Conservation (phyloP, 1,284 basidiomycete species). For the Gymnopus androsaceus region DNA sequence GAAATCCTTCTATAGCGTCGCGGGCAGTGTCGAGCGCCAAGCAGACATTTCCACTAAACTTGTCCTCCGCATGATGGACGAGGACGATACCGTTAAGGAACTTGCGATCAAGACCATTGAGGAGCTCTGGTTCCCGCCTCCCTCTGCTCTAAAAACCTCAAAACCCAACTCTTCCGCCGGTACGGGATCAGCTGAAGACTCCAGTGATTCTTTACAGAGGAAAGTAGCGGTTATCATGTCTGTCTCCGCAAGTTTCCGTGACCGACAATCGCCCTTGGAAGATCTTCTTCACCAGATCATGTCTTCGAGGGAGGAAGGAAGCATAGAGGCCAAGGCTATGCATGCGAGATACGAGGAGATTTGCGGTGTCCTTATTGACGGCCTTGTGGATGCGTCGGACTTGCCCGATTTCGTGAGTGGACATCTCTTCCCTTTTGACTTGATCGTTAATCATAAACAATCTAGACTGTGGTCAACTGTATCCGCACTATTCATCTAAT, state of each 20-base stretch:
- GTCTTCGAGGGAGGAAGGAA: constrained; percentile 55
- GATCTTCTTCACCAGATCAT: constrained; percentile 83
- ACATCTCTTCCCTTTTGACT: background rate
- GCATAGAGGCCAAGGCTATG: constrained; percentile 47
- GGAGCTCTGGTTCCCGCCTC: constrained; percentile 81
- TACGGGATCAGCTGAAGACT: constrained; percentile 33
- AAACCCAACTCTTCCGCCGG: constrained; percentile 25
- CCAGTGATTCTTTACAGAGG: constrained; percentile 53
- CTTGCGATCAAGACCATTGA: constrained; percentile 86
- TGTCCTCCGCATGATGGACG: constrained; percentile 85
- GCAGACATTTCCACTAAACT: constrained; percentile 84
- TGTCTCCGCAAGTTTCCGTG: constrained; percentile 79
- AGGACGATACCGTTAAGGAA: constrained; percentile 92
- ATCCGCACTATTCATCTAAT: constrained; percentile 85
- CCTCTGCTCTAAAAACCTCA: constrained; percentile 35
- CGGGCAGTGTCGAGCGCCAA: constrained; percentile 59
- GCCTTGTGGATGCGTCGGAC: constrained; percentile 82
- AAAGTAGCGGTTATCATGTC: constrained; percentile 84
- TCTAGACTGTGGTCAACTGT: constrained; percentile 77
- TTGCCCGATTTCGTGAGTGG: constrained; percentile 73
- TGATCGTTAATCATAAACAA: constrained; percentile 11
- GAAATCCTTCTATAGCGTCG: constrained; percentile 76
- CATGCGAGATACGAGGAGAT: constrained; percentile 73
- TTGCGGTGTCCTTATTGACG: constrained; percentile 83
- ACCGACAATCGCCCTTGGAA: constrained; percentile 82